Percentiles rank a stretch among this genome's conserved stretches.
These are phyloP conservation scores for Rutstroemia sp. DNA, from an alignment of 2,329 filamentous ascomycete genomes.

Conservation along the genomic window DNA sequence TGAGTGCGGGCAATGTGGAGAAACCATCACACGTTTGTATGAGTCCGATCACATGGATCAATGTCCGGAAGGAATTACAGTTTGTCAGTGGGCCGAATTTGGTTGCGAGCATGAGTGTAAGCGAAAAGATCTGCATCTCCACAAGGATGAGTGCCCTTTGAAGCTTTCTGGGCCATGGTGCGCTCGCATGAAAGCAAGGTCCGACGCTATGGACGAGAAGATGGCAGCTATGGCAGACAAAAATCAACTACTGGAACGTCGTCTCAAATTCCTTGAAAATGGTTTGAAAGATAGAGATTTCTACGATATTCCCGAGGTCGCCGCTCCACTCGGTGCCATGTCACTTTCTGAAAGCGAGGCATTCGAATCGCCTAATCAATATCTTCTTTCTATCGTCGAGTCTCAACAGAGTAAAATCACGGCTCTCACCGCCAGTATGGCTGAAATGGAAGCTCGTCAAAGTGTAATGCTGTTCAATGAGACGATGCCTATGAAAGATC, in stretches of 20 bases:
- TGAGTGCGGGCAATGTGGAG: slow-evolving; percentile 24
- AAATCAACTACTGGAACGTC: slow-evolving; percentile 34
- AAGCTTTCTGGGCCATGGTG: slow-evolving; percentile 45
- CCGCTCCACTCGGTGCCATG: slow-evolving; percentile 8
- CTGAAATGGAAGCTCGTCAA: slow-evolving; percentile 52
- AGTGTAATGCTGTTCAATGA: slow-evolving; percentile 56
- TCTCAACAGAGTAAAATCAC: slow-evolving; percentile 50
- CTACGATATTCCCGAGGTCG: slow-evolving; percentile 18
- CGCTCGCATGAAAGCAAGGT: slow-evolving; percentile 40
- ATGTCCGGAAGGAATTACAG: slow-evolving; percentile 36
- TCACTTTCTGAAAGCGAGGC: slow-evolving; percentile 12
- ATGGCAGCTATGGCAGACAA: slow-evolving; percentile 37
- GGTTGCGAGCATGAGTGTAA: slow-evolving; percentile 39
- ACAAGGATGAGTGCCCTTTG: slow-evolving; percentile 44
- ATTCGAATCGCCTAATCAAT: slow-evolving; percentile 35
- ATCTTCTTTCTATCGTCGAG: slow-evolving; percentile 40
- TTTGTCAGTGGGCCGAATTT: slow-evolving; percentile 42
- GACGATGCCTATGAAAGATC: slow-evolving; percentile 53
- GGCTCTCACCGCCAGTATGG: slow-evolving; percentile 48
- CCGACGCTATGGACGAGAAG: slow-evolving; percentile 32
- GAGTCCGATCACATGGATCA: slow-evolving; percentile 32
- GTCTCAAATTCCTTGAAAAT: slow-evolving; percentile 37
- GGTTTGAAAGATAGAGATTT: slow-evolving; percentile 23
- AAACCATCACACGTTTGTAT: slow-evolving; percentile 22
- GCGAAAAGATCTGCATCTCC: slow-evolving; percentile 37